Conservation (phyloP, 768 basidiomycete genomes). For the Lentinula raphanica region DNA sequence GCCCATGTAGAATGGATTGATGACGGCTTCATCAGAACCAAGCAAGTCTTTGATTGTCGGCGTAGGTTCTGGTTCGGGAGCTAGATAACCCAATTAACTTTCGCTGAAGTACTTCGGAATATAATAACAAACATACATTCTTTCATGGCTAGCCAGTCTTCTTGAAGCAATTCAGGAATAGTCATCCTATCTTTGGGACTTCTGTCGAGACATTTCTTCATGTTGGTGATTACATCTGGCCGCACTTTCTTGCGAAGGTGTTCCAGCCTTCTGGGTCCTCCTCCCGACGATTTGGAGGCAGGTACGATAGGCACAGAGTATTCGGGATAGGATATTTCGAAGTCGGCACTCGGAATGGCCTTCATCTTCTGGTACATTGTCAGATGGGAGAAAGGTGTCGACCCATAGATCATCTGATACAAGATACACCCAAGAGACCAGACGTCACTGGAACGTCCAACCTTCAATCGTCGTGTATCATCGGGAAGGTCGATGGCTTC, state of each 20-base stretch:
- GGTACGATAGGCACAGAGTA: slow-evolving; percentile 56
- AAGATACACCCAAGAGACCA: slow-evolving; percentile 98
- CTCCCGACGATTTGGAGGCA: slow-evolving; percentile 21
- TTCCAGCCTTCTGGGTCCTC: slow-evolving; percentile 48
- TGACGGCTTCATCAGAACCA: slow-evolving; percentile 57
- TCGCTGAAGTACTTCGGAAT: not conserved
- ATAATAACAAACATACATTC: slow-evolving; percentile 37
- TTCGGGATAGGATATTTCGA: slow-evolving; percentile 81
- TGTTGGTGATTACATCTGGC: slow-evolving; percentile 69
- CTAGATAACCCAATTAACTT: not conserved
- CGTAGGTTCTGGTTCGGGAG: slow-evolving; percentile 22
- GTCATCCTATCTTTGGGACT: slow-evolving; percentile 80
- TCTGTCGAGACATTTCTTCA: slow-evolving; percentile 76
- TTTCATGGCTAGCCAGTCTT: slow-evolving; percentile 71
- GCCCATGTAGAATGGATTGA: slow-evolving; percentile 75
- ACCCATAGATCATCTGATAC: slow-evolving; percentile 97
- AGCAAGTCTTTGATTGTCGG: slow-evolving; percentile 24
- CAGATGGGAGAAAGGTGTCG: slow-evolving; percentile 86
- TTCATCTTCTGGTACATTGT: slow-evolving; percentile 87
- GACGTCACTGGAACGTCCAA: slow-evolving; percentile 92
- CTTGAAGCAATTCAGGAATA: slow-evolving; percentile 80
- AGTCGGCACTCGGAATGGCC: slow-evolving; percentile 76
- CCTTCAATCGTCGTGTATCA: slow-evolving; percentile 85
- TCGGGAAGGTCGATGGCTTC: slow-evolving; percentile 90
- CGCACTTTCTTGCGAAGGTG: slow-evolving; percentile 71